phyloP scores from a whole-genome alignment of 2,329 filamentous ascomycete species.

The Cercospora sp. region DNA sequence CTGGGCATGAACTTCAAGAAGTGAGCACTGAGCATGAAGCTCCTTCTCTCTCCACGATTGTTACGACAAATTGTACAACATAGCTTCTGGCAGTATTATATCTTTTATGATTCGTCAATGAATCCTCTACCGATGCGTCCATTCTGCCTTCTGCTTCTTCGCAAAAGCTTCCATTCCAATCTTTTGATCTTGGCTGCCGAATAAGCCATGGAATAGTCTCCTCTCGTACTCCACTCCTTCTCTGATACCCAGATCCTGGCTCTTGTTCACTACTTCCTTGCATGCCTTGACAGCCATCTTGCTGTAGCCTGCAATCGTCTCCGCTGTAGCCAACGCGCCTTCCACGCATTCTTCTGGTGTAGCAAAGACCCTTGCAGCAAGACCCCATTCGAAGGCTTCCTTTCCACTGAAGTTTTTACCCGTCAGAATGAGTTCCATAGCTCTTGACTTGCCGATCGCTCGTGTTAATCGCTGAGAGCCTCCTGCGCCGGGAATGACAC shows the following conservation, averaged over 20 bases:
- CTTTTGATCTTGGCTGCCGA: constrained; percentile 96
- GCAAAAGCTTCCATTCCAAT: constrained; percentile 91
- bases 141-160: constrained; percentile 90
- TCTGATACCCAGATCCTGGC: constrained; percentile 80
- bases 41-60: not conserved
- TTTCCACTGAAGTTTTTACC: constrained; percentile 79
- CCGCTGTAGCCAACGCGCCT: constrained; percentile 77
- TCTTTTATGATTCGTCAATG: not conserved
- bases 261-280: constrained; percentile 99
- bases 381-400: constrained; percentile 86
- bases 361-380: constrained; percentile 79
- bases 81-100: not conserved
- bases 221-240: constrained; percentile 96
- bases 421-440: constrained; percentile 90
- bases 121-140: constrained; percentile 64
- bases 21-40: not conserved
- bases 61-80: constrained; percentile 7
- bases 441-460: constrained; percentile 67
- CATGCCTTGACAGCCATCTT: constrained; percentile 82
- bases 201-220: constrained; percentile 86
- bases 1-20: constrained; percentile 34
- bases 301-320: constrained; percentile 84
- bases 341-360: constrained; percentile 80
- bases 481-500: constrained; percentile 86
- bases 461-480: constrained; percentile 85